A percentile compares a stretch with the other conserved stretches of the same genome.
These are phyloP conservation scores for Epichloe elymi DNA, from an alignment of 2,329 filamentous ascomycete genomes.

Conservation along the genomic window DNA sequence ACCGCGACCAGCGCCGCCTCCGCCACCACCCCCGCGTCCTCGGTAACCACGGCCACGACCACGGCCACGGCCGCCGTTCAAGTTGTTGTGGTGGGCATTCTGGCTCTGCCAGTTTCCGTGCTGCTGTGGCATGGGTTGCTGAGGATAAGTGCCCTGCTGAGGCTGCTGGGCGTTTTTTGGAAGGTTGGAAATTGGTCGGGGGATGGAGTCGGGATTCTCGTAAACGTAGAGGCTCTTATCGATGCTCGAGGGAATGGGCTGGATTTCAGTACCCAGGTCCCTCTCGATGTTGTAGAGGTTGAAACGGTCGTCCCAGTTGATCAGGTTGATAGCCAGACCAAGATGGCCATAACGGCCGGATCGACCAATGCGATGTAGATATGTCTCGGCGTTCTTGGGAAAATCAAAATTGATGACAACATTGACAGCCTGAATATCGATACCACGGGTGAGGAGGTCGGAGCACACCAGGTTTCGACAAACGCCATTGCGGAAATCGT, in stretches of 20 bases:
- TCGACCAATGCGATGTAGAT: constrained; percentile 94
- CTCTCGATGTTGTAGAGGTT: constrained; percentile 98
- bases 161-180: constrained; percentile 17
- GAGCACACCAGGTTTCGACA: constrained; percentile 98
- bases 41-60: constrained; percentile 27
- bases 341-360: constrained; percentile 95
- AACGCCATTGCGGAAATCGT: constrained; percentile 96
- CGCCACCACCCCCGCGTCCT: constrained; percentile 22
- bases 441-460: constrained; percentile 92
- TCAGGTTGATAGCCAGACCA: constrained; percentile 94
- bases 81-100: constrained; percentile 24
- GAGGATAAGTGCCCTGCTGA: constrained; percentile 13
- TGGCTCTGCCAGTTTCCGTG: constrained; percentile 31
- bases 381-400: constrained; percentile 97
- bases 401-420: constrained; percentile 99
- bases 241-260: constrained; percentile 85
- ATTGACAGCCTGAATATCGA: constrained; percentile 98
- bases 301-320: constrained; percentile 98
- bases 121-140: constrained; percentile 11
- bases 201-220: constrained; percentile 89
- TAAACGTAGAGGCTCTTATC: constrained; percentile 99
- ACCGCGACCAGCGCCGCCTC: constrained; percentile 20
- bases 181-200: constrained; percentile 51
- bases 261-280: constrained; percentile 92
- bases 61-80: constrained; percentile 18